These are phyloP conservation scores for Tephrocybe sp. DNA, from an alignment of 768 basidiomycete genomes.

Conservation along the genomic window DNA sequence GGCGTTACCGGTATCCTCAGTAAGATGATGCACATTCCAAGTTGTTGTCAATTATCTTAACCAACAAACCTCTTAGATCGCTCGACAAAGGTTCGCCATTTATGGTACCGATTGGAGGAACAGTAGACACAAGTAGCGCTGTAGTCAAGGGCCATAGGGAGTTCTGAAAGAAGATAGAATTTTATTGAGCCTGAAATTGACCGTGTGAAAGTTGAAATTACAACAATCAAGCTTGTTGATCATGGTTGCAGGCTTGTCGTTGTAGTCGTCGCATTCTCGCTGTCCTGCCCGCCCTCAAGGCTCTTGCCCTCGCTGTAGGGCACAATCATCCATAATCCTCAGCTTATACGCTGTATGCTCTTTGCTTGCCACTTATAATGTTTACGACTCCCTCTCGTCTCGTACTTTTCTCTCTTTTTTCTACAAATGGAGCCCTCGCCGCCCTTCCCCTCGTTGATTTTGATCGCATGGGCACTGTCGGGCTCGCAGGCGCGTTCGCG, in stretches of 20 bases:
- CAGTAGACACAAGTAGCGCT: slow-evolving; percentile 29
- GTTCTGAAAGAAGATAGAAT: slow-evolving; percentile 10
- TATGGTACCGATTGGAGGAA: slow-evolving; percentile 53
- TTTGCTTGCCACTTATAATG: slow-evolving; percentile 10
- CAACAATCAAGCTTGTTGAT: slow-evolving; percentile 17
- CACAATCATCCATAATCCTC: slow-evolving; percentile 9
- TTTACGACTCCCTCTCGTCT: slow-evolving; percentile 21
- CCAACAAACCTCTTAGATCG: slow-evolving; percentile 32
- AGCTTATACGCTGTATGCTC: slow-evolving; percentile 13
- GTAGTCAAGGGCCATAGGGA: slow-evolving; percentile 29
- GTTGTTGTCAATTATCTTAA: slow-evolving; percentile 4
- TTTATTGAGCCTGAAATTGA: not conserved
- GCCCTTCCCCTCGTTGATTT: slow-evolving; percentile 41
- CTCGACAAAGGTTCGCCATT: slow-evolving; percentile 63
- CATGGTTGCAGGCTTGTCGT: slow-evolving; percentile 6
- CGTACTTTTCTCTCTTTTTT: slow-evolving; percentile 16
- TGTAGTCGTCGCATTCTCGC: slow-evolving; percentile 2
- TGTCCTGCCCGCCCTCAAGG: slow-evolving; percentile 4
- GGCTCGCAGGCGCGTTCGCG: slow-evolving; percentile 82
- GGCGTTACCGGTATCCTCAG: slow-evolving; percentile 74
- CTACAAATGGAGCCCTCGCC: slow-evolving; percentile 28
- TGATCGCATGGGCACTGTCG: slow-evolving; percentile 87
- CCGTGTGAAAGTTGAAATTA: slow-evolving; percentile 17
- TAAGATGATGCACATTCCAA: slow-evolving; percentile 35
- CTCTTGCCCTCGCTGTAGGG: slow-evolving; percentile 1